Evolutionary conservation across 306 rosid species (phyloP).

Genomic region (Inga oerstediana): DNA sequence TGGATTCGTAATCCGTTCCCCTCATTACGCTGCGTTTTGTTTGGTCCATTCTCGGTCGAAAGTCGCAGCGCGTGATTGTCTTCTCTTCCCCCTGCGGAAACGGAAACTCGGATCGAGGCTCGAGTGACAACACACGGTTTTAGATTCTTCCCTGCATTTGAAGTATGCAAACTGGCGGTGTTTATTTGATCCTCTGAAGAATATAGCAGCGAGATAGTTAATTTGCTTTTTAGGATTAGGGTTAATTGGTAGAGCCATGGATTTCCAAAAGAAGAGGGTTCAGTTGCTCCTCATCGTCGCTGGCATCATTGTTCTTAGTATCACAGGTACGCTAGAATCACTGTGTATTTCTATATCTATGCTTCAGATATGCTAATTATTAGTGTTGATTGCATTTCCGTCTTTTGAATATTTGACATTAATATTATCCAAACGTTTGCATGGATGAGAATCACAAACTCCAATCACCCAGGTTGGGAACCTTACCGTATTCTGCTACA

Average conservation of each 20-base stretch:
- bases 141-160: slow-evolving; percentile 37
- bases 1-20: neutral
- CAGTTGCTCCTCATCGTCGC: slow-evolving; percentile 47
- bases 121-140: neutral
- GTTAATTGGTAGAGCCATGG: slow-evolving; percentile 44
- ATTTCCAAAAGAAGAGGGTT: slow-evolving; percentile 61
- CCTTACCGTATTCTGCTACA: neutral
- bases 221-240: slow-evolving; percentile 31
- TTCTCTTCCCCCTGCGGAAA: neutral
- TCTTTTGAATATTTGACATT: neutral
- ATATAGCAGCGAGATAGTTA: neutral
- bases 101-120: neutral
- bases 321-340: slow-evolving; percentile 52
- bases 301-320: slow-evolving; percentile 66
- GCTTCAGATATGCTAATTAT: neutral
- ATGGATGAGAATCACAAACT: slow-evolving; percentile 12
- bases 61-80: neutral
- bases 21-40: neutral
- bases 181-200: neutral
- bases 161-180: slow-evolving; percentile 14
- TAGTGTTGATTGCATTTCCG: slow-evolving; percentile 8
- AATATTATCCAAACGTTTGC: neutral
- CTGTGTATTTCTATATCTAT: neutral
- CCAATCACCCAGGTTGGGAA: neutral
- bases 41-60: neutral